Evolutionary conservation across 768 basidiomycete genomes (phyloP).

Genomic region (Boletus rubropictus): DNA sequence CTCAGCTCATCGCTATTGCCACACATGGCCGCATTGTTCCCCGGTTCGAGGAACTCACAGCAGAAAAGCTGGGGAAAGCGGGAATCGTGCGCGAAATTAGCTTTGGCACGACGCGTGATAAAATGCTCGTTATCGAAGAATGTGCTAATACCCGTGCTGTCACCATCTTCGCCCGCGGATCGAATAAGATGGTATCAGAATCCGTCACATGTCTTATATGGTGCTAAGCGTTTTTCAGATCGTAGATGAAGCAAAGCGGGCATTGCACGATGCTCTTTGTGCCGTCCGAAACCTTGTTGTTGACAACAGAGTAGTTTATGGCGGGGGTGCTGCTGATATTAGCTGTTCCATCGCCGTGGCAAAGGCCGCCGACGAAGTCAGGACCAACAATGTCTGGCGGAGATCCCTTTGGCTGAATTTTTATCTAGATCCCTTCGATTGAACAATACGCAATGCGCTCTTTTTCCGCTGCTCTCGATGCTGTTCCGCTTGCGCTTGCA

Average conservation of each 20-base stretch:
- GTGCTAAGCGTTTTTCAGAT: slow-evolving; percentile 50
- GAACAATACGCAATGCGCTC: slow-evolving; percentile 99
- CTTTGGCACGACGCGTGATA: slow-evolving; percentile 97
- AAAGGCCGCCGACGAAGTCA: slow-evolving; percentile 89
- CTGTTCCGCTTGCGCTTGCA: slow-evolving; percentile 92
- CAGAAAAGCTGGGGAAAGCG: slow-evolving; percentile 88
- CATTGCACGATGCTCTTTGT: slow-evolving; percentile 95
- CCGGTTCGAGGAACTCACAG: slow-evolving; percentile 90
- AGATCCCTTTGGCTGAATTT: neutral
- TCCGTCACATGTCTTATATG: neutral
- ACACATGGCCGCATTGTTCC: slow-evolving; percentile 98
- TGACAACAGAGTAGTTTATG: slow-evolving; percentile 96
- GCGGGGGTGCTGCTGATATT: slow-evolving; percentile 97
- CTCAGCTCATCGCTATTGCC: slow-evolving; percentile 92
- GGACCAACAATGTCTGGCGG: slow-evolving; percentile 8
- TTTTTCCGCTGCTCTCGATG: slow-evolving; percentile 92
- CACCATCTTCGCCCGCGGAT: slow-evolving; percentile 94
- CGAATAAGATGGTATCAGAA: slow-evolving; percentile 91
- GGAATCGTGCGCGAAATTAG: slow-evolving; percentile 91
- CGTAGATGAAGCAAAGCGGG: slow-evolving; percentile 97
- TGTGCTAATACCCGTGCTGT: slow-evolving; percentile 96
- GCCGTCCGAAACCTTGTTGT: slow-evolving; percentile 93
- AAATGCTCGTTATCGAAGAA: slow-evolving; percentile 99
- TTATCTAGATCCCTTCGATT: slow-evolving; percentile 78
- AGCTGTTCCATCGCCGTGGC: slow-evolving; percentile 89